These are phyloP conservation scores for Colletotrichum lupini DNA, from an alignment of 2,329 filamentous ascomycete genomes.

Conservation along the genomic window DNA sequence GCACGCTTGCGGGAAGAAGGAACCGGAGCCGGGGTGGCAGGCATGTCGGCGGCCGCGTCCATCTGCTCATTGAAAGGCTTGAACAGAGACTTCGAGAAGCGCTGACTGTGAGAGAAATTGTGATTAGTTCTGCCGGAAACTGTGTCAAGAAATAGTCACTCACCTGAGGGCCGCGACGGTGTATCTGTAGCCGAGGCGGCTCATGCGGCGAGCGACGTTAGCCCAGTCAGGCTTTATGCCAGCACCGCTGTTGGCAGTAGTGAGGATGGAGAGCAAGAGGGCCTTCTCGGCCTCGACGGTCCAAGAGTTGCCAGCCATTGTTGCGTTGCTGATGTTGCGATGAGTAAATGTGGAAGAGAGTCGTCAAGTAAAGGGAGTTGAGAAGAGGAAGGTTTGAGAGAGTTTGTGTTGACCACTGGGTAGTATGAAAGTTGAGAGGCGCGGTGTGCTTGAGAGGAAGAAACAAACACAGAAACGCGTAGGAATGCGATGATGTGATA, in stretches of 20 bases:
- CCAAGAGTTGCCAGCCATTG: neutral
- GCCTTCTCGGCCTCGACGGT: neutral
- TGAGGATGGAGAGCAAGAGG: neutral
- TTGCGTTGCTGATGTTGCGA: neutral
- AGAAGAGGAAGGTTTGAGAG: neutral
- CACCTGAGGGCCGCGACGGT: neutral
- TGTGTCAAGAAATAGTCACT: neutral
- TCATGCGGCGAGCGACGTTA: neutral
- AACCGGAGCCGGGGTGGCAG: neutral
- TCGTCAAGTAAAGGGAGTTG: neutral
- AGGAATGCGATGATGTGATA: neutral
- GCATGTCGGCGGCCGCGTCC: neutral
- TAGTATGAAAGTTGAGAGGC: neutral
- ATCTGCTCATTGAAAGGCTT: neutral
- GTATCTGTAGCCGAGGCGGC: neutral
- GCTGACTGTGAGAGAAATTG: neutral
- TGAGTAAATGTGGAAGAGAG: neutral
- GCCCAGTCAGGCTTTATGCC: neutral
- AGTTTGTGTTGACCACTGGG: neutral
- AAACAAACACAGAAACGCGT: neutral
- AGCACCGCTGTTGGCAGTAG: neutral
- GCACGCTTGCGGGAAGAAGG: conserved; percentile 17
- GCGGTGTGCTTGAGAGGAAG: neutral
- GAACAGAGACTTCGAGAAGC: neutral
- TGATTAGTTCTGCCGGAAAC: neutral